Conservation (phyloP, 2,329 filamentous ascomycete species). For the Penicillium sp. region DNA sequence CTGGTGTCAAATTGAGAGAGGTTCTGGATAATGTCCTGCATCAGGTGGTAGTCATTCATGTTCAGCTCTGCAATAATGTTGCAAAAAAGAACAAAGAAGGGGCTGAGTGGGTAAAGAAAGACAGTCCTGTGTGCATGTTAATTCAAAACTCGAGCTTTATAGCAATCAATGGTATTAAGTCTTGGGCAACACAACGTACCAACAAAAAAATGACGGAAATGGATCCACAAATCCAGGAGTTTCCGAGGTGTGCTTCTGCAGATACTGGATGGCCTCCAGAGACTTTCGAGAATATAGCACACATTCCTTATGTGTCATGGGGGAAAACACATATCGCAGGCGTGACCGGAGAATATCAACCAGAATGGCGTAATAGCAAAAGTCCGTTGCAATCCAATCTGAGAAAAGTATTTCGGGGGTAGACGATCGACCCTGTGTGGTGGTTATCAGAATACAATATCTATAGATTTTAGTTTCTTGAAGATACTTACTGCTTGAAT, state of each 20-base stretch:
- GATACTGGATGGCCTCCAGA: slow-evolving; percentile 10
- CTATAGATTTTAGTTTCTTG: background rate
- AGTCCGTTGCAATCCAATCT: slow-evolving; percentile 22
- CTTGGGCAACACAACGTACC: slow-evolving; percentile 6
- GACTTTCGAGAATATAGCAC: slow-evolving; percentile 17
- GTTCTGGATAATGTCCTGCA: slow-evolving; percentile 14
- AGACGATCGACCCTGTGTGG: slow-evolving; percentile 12
- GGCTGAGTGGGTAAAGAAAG: slow-evolving; percentile 19
- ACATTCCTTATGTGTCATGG: slow-evolving; percentile 20
- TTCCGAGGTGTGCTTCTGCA: slow-evolving; percentile 9
- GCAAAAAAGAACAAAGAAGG: slow-evolving; percentile 25
- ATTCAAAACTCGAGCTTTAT: no score
- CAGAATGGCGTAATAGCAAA: slow-evolving; percentile 23
- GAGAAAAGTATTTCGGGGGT: slow-evolving; percentile 8
- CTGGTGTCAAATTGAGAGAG: slow-evolving; percentile 16
- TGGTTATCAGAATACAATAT: background rate
- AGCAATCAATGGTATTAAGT: no score
- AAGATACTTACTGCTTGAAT: slow-evolving; percentile 15
- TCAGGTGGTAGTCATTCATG: slow-evolving; percentile 16
- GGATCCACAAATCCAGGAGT: slow-evolving; percentile 14
- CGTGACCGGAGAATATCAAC: slow-evolving; percentile 25
- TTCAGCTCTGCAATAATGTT: slow-evolving; percentile 21
- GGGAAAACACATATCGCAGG: slow-evolving; percentile 16
- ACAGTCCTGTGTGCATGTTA: slow-evolving; percentile 9
- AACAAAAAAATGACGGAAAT: slow-evolving; percentile 15